Percentiles rank a stretch among this genome's conserved stretches.
Conservation (phyloP, 345 rosid species). For the Boechera divaricarpa region DNA sequence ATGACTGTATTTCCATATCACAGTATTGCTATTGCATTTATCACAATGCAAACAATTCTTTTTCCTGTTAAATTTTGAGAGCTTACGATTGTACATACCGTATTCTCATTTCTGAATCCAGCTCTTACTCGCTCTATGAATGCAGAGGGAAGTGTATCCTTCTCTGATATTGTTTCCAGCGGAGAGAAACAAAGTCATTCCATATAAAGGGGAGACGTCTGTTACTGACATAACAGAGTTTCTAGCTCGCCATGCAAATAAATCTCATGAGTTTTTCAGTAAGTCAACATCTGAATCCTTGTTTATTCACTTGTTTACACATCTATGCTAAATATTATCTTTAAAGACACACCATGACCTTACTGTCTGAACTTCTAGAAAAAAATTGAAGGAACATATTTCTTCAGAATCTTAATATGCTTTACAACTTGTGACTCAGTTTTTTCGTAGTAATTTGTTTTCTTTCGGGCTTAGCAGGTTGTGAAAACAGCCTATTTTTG, state of each 20-base stretch:
- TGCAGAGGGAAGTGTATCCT: slow-evolving; percentile 93
- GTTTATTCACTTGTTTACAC: slow-evolving; percentile 12
- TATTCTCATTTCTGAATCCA: slow-evolving; percentile 16
- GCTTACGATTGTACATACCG: background rate
- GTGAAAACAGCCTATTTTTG: background rate
- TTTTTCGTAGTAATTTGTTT: background rate
- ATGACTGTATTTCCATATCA: slow-evolving; percentile 19
- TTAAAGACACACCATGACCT: background rate
- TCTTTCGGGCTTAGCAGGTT: slow-evolving; percentile 17
- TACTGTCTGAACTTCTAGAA: slow-evolving; percentile 30
- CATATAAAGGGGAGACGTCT: slow-evolving; percentile 71
- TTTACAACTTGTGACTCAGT: slow-evolving; percentile 10
- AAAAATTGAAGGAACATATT: slow-evolving; percentile 1
- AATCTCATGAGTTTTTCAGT: slow-evolving; percentile 55
- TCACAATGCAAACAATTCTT: slow-evolving; percentile 11
- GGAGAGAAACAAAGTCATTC: slow-evolving; percentile 56
- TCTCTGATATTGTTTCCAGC: slow-evolving; percentile 82
- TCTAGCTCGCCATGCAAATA: slow-evolving; percentile 66
- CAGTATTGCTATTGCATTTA: background rate
- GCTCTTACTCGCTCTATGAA: slow-evolving; percentile 20
- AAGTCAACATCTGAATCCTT: slow-evolving; percentile 46
- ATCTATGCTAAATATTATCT: background rate
- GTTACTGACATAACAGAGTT: slow-evolving; percentile 74
- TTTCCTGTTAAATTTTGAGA: background rate
- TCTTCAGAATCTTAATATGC: slow-evolving; percentile 7